Base-by-base conservation (phyloP, 2,329 filamentous ascomycete genomes). In the Aspergillus sp. region DNA sequence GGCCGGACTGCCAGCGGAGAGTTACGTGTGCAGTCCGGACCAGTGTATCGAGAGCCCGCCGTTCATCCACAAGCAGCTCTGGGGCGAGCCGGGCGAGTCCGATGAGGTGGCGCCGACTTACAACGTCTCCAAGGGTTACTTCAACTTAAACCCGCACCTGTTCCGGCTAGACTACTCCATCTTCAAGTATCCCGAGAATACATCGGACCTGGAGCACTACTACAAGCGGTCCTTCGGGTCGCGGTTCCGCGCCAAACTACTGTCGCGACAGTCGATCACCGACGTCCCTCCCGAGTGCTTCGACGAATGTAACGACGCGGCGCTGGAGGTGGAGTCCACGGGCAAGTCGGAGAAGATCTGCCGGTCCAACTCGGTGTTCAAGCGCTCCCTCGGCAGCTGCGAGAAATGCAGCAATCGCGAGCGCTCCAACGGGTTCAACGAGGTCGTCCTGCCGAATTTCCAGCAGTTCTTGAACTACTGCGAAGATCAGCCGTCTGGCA, bases 141-240 rank as follows among this genome's bases (percentile, higher is more conserved):
- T 87, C 75, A 82, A 89, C 61, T 79, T 90, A 22, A 78, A 86
- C 57, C 85, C 88, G 0, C 70, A 79, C 2, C 79, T 78, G 0
- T 90, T 90, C 61, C 87, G 87, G 1, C 75, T 90, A 12, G 83
- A 80, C 55, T 87, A 84, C 61, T 83, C 82, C 49, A 86, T 90
- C 26, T 90, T 89, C 61, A 78, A 80, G 20, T 73, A 80, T 24
- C 64, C 66, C 4, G 56, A 55, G 1, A 18, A 6, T 10, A 14
- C 57, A 2, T 60, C 61, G 18, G 57, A 58, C 11, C 62, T 63
- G 0, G 51, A 61, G 7, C 26, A 47, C 20, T 54, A 56, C 22
- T 58, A 55, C 32, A 58, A 49, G 20, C 55, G 51, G 14, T 54
- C 55, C 2, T 49, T 22, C 10, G 31, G 50, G 2, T 16, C 39